A percentile compares a stretch with the other conserved stretches of the same genome.
Conservation (phyloP, 106 monocot genomes). For the Triglochin maritima region DNA sequence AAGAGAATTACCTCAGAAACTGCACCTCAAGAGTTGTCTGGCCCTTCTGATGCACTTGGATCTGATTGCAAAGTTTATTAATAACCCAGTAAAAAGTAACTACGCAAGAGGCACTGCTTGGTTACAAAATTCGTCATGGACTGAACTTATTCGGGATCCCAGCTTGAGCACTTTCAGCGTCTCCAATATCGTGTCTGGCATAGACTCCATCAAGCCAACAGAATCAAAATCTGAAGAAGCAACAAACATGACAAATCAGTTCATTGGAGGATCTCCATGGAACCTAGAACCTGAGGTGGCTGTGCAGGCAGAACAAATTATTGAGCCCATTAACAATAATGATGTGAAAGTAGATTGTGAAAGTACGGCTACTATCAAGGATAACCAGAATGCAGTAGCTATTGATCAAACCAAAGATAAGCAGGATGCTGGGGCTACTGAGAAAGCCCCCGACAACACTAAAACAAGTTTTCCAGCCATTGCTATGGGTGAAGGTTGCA, state of each 20-base stretch:
- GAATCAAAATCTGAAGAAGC: slow-evolving; percentile 1
- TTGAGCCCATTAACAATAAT: background rate
- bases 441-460: background rate
- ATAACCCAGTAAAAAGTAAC: background rate
- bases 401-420: background rate
- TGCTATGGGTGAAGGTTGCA: slow-evolving; percentile 37
- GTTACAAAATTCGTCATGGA: slow-evolving; percentile 91
- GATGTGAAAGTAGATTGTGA: background rate
- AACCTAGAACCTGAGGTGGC: background rate
- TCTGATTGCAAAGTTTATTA: slow-evolving; percentile 6
- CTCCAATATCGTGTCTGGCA: slow-evolving; percentile 30
- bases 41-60: background rate
- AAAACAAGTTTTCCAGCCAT: slow-evolving; percentile 5
- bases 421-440: background rate
- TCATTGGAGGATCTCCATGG: slow-evolving; percentile 6
- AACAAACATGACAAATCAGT: slow-evolving; percentile 6
- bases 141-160: slow-evolving; percentile 50
- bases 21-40: slow-evolving; percentile 3
- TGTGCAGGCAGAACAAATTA: background rate
- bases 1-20: background rate
- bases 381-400: background rate
- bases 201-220: background rate
- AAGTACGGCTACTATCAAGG: background rate
- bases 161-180: slow-evolving; percentile 38
- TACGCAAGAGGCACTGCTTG: slow-evolving; percentile 30